Evolutionary conservation across 768 basidiomycete genomes (phyloP).

Genomic region (Amanita exitialis): DNA sequence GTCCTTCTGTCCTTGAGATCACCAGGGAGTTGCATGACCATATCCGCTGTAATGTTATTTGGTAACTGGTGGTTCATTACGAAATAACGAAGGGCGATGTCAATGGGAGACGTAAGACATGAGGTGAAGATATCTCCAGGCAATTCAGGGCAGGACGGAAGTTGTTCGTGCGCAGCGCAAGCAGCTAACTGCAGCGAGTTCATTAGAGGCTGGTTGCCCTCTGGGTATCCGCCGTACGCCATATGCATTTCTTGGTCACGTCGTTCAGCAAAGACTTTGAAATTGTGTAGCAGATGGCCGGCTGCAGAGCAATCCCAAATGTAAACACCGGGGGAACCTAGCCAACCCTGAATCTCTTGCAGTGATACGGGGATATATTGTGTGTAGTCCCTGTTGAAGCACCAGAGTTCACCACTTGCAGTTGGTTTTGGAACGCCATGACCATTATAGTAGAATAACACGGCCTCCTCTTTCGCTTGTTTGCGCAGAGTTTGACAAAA

Average conservation of each 20-base stretch:
- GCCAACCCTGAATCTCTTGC: constrained; percentile 87
- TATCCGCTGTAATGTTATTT: constrained; percentile 71
- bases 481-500: constrained; percentile 79
- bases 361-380: constrained; percentile 97
- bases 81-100: constrained; percentile 91
- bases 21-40: constrained; percentile 92
- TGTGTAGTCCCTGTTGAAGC: constrained; percentile 94
- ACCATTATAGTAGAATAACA: constrained; percentile 96
- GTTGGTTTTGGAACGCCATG: constrained; percentile 98
- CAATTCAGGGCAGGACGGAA: constrained; percentile 93
- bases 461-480: constrained; percentile 87
- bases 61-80: constrained; percentile 85
- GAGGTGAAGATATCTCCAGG: constrained; percentile 97
- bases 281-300: constrained; percentile 86
- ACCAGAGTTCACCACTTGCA: constrained; percentile 93
- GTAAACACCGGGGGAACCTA: constrained; percentile 92
- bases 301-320: constrained; percentile 99
- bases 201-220: constrained; percentile 62
- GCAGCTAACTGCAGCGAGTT: constrained; percentile 94
- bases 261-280: constrained; percentile 68
- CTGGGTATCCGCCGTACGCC: constrained; percentile 46
- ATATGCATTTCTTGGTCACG: constrained; percentile 59
- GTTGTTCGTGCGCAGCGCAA: constrained; percentile 81
- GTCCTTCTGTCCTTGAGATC: constrained; percentile 95
- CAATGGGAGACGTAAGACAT: constrained; percentile 95